Conservation (phyloP, 352 stramenopile species). For the Blastocystis sp. region DNA sequence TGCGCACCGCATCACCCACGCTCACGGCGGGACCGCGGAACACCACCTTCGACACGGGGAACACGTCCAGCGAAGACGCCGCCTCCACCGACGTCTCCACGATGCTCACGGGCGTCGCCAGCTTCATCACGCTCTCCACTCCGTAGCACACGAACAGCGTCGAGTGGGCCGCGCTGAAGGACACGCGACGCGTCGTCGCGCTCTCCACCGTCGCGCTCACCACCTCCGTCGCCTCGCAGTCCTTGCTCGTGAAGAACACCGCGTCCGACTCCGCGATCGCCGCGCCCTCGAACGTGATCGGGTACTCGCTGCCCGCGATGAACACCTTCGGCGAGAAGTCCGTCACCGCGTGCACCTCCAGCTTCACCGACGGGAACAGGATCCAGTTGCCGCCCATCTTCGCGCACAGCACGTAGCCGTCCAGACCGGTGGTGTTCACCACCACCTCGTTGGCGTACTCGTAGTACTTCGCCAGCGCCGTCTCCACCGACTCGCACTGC, state of each 20-base stretch:
- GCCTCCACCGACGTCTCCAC: conserved; percentile 39
- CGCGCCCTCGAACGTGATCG: conserved; percentile 22
- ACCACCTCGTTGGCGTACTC: conserved; percentile 62
- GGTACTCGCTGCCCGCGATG: conserved; percentile 52
- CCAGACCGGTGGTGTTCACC: neutral
- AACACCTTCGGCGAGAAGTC: conserved; percentile 29
- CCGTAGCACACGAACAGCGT: conserved; percentile 42
- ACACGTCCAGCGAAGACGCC: conserved; percentile 56
- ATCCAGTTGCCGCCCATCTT: conserved; percentile 29
- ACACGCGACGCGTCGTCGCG: neutral
- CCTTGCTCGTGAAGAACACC: conserved; percentile 24
- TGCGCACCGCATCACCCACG: conserved; percentile 20
- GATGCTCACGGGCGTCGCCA: neutral
- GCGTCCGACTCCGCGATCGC: conserved; percentile 7
- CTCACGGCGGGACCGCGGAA: conserved; percentile 25
- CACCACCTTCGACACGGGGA: conserved; percentile 29
- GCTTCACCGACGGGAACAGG: conserved; percentile 13
- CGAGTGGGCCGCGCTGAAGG: neutral
- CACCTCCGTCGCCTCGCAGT: conserved; percentile 36
- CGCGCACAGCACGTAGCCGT: conserved; percentile 54
- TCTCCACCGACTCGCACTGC: conserved; percentile 34
- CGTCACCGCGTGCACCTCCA: conserved; percentile 16
- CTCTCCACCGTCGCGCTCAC: neutral
- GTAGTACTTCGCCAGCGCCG: neutral
- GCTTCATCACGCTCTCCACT: neutral